A percentile compares a stretch with the other conserved stretches of the same genome.
Evolutionary conservation across 75 land plant species (phyloP).

Genomic region (Ceratopteris richardii): DNA sequence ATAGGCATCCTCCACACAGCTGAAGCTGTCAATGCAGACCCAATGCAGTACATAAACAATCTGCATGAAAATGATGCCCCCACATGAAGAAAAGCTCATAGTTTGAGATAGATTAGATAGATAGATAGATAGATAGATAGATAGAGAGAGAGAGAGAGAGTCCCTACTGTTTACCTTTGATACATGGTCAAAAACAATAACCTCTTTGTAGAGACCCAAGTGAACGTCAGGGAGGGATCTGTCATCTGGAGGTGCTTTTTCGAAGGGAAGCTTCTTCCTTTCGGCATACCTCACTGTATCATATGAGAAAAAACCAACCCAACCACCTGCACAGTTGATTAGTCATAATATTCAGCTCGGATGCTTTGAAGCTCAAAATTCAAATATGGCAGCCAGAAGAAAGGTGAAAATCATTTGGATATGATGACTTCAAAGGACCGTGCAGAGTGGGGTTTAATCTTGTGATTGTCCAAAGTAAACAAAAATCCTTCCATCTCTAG

Average conservation of each 20-base stretch:
- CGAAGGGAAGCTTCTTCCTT: constrained; percentile 86
- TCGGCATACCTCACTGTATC: constrained; percentile 95
- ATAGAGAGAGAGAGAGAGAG: too few species aligned
- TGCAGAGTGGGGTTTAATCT: too few species aligned
- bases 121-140: too few species aligned
- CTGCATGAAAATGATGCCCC: background rate
- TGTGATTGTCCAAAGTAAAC: too few species aligned
- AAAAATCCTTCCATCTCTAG: too few species aligned
- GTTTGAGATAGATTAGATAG: background rate
- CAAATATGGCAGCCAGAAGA: background rate
- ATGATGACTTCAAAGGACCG: too few species aligned
- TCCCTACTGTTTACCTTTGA: constrained; percentile 55
- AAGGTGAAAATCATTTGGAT: too few species aligned
- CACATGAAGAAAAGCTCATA: background rate
- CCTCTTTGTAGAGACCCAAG: constrained; percentile 85
- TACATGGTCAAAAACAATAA: constrained; percentile 95
- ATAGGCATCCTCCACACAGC: constrained; percentile 57
- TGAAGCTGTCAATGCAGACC: constrained; percentile 56
- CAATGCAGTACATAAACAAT: constrained; percentile 70
- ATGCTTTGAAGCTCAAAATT: background rate
- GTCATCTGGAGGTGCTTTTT: constrained; percentile 76
- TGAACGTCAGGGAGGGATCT: constrained; percentile 93
- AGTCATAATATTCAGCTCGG: background rate
- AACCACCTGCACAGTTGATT: constrained; percentile 62
- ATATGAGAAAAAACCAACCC: constrained; percentile 98